These are phyloP conservation scores for Mucor irregularis DNA, from an alignment of 371 early-diverging fungal species.

Conservation along the genomic window DNA sequence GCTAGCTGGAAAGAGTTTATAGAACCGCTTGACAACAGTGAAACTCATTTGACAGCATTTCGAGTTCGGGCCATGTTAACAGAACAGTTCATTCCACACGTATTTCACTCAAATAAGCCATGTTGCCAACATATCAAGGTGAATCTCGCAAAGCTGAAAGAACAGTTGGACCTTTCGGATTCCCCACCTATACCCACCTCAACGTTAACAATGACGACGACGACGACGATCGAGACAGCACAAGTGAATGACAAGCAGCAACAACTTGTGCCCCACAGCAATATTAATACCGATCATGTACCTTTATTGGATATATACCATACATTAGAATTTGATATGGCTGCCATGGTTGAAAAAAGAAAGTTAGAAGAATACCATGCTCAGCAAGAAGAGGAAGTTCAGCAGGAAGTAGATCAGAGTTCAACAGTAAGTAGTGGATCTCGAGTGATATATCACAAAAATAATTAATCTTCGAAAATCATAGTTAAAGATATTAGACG, in stretches of 20 bases:
- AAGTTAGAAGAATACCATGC: conserved; percentile 43
- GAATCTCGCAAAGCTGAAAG: conserved; percentile 3
- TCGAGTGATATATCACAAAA: background rate
- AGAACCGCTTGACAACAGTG: conserved; percentile 10
- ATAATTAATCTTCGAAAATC: background rate
- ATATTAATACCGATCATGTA: conserved; percentile 21
- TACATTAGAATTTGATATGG: conserved; percentile 75
- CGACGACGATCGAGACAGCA: background rate
- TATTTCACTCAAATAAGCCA: conserved; percentile 27
- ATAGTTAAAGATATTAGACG: conserved; percentile 38
- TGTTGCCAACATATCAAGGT: no score
- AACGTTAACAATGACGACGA: no score
- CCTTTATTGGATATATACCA: conserved; percentile 72
- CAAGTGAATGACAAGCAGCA: conserved; percentile 12
- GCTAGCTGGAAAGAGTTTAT: conserved; percentile 46
- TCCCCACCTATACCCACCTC: background rate
- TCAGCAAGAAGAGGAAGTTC: conserved; percentile 43
- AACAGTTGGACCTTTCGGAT: conserved; percentile 7
- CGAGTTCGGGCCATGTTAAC: conserved; percentile 70
- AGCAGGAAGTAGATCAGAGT: conserved; percentile 36
- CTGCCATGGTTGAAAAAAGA: conserved; percentile 62
- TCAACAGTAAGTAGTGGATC: background rate
- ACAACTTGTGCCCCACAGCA: background rate
- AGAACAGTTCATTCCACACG: conserved; percentile 62
- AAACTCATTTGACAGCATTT: conserved; percentile 45